A percentile compares a stretch with the other conserved stretches of the same genome.
phyloP scores from a whole-genome alignment of 768 basidiomycete species.

The Kwoniella bestiolae region DNA sequence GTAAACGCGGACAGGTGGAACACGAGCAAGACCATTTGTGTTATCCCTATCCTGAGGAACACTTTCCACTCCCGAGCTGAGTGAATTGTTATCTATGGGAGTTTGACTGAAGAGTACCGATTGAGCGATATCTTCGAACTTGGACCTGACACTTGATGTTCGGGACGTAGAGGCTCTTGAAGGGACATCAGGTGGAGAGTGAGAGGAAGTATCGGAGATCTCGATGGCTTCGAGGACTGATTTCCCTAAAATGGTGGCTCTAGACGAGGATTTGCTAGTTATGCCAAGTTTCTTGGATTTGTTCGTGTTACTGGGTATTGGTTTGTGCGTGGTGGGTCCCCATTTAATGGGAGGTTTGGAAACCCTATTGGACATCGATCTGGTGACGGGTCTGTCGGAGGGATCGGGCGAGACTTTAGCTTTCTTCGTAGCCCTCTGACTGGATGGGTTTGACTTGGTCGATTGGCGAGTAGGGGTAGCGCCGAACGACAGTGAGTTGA shows the following conservation, averaged over 20 bases:
- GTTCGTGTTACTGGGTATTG: not conserved
- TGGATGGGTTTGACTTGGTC: not conserved
- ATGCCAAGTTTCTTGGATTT: not conserved
- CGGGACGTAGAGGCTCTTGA: not conserved
- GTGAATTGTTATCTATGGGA: not conserved
- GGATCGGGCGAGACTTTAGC: conserved; percentile 7
- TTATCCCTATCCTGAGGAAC: not conserved
- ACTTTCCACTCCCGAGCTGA: not conserved
- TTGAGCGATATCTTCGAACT: not conserved
- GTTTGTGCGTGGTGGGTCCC: not conserved
- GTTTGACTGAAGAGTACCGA: not conserved
- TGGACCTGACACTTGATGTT: not conserved
- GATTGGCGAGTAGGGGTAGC: not conserved
- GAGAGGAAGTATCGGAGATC: conserved; percentile 12
- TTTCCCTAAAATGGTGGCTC: not conserved
- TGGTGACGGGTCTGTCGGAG: conserved; percentile 12
- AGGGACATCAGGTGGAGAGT: not conserved
- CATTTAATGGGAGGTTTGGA: not conserved
- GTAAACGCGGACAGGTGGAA: not conserved
- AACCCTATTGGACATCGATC: conserved; percentile 8
- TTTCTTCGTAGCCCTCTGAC: not conserved
- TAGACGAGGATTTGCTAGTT: not conserved
- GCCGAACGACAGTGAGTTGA: not conserved
- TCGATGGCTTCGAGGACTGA: not conserved
- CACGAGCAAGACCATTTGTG: not conserved